Evolutionary conservation across 768 basidiomycete genomes (phyloP), one percentile per base, ranked within the genome.

Genomic region (Suillus subluteus): DNA sequence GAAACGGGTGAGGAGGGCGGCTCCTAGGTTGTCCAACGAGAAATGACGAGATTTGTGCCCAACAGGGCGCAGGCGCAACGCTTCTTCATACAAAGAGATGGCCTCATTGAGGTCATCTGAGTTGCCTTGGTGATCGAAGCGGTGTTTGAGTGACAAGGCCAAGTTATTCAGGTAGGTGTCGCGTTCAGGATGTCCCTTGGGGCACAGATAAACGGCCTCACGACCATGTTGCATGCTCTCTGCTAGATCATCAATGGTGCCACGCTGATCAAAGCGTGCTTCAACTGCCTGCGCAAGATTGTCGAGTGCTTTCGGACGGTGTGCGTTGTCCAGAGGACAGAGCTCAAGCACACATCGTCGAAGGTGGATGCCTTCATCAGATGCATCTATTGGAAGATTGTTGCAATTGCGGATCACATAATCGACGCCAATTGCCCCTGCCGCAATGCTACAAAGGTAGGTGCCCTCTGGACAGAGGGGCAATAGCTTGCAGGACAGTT

Each of bases 121-220:
- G 8, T 30, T 18, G 30, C 30, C 4, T 32, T 54, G 52, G 16
- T 54, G 52, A 11, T 18, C 0, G 52, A 54, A 54, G 16, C 52
- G 30, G 16, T 1, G 9, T 1, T 0, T 0, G 16, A 54, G 4
- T 54, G 30, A 54, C 0, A 0, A 9, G 8, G 16, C 30, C 30
- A 30, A 32, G 30, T 54, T 32, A 32, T 18, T 54, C 52, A 54
- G 8, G 52, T 54, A 54, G 30, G 2, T 8, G 7, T 11, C 16
- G 16, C 7, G 30, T 18, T 5, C 52, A 30, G 52, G 4, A 16
- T 54, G 52, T 9, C 30, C 52, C 52, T 54, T 16, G 1, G 16
- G 1, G 2, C 26, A 54, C 26, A 54, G 16, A 18, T 16, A 54
- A 30, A 54, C 1, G 4, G 16, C 52, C 18, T 18, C 52, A 32